A percentile compares a stretch with the other conserved stretches of the same genome.
Conservation (phyloP, 306 rosid genomes). For the Neltuma alba region DNA sequence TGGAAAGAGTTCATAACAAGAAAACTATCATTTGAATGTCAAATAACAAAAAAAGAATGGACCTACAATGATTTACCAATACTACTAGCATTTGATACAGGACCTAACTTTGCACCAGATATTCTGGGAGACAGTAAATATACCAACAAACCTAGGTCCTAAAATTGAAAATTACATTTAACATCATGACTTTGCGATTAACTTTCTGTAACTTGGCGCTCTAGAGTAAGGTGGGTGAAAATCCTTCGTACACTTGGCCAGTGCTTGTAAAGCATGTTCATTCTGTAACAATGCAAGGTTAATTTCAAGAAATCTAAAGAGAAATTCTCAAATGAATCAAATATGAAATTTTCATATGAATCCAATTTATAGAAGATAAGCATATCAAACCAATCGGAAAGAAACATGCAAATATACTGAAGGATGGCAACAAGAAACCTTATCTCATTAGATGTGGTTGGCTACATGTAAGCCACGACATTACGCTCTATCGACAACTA, state of each 20-base stretch:
- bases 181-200: not conserved
- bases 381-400: not conserved
- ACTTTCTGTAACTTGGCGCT: conserved; percentile 12
- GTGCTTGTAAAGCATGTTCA: conserved; percentile 1
- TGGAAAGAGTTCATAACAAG: not conserved
- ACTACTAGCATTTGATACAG: not conserved
- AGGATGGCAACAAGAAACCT: too few relatives aligned
- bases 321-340: not conserved
- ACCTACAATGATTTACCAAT: not conserved
- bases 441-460: too few relatives aligned
- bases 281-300: conserved; percentile 19
- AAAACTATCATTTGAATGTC: not conserved
- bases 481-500: too few relatives aligned
- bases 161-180: not conserved
- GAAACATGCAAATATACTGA: not conserved
- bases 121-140: not conserved
- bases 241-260: not conserved
- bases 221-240: conserved; percentile 25
- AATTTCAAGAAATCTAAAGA: conserved; percentile 6
- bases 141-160: not conserved
- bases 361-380: not conserved
- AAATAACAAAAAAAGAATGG: too few relatives aligned
- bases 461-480: too few relatives aligned
- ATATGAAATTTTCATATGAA: not conserved
- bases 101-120: not conserved